These are phyloP conservation scores for Neofusicoccum umdonicola DNA, from an alignment of 2,329 filamentous ascomycete species.

Conservation along the genomic window DNA sequence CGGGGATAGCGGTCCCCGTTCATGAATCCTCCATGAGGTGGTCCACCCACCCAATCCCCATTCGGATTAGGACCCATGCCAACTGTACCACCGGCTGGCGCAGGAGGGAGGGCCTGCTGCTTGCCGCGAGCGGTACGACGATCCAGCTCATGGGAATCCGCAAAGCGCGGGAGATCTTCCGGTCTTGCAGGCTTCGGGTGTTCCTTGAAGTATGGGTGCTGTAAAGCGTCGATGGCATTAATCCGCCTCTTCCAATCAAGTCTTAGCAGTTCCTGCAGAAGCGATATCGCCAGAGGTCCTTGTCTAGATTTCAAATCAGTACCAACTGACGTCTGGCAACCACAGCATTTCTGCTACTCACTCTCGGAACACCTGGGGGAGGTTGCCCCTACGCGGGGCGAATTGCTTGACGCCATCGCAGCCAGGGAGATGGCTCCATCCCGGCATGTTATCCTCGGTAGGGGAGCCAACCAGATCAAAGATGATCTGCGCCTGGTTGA, in stretches of 20 bases:
- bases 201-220: constrained; percentile 87
- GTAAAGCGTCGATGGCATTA: constrained; percentile 89
- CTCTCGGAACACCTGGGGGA: constrained; percentile 73
- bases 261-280: constrained; percentile 78
- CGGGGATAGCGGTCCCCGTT: constrained; percentile 35
- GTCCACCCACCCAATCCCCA: constrained; percentile 52
- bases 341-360: constrained; percentile 37
- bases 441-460: constrained; percentile 87
- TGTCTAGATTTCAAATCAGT: constrained; percentile 46
- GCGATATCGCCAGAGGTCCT: constrained; percentile 69
- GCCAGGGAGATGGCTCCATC: constrained; percentile 79
- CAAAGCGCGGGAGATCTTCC: constrained; percentile 84
- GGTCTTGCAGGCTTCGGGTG: constrained; percentile 75
- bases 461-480: constrained; percentile 91
- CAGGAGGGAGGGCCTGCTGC: constrained; percentile 79
- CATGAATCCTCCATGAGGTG: constrained; percentile 31
- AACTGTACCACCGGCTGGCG: constrained; percentile 86
- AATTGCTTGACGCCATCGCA: constrained; percentile 69
- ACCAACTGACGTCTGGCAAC: neutral
- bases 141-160: constrained; percentile 96
- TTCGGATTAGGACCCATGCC: constrained; percentile 61
- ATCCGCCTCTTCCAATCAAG: constrained; percentile 86
- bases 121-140: constrained; percentile 85
- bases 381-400: constrained; percentile 60
- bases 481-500: constrained; percentile 87